Conservation (phyloP, 2,329 filamentous ascomycete species). For the Xylaria sp. region DNA sequence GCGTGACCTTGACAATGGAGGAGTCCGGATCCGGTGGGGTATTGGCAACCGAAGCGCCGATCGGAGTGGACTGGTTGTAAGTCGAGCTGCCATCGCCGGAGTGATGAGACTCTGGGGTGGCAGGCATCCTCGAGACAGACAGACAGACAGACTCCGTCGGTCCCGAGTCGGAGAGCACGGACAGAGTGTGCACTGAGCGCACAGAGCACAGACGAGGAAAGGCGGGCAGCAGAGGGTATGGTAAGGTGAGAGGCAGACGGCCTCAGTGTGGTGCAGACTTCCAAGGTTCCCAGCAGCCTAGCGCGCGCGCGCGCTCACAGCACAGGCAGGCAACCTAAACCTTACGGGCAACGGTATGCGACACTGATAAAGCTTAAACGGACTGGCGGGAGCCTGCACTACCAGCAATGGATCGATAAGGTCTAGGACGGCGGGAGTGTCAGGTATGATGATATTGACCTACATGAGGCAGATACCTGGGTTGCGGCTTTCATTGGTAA, state of each 20-base stretch:
- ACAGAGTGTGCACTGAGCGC: background rate
- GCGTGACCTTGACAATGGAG: constrained; percentile 64
- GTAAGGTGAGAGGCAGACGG: too few relatives aligned
- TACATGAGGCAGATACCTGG: constrained; percentile 25
- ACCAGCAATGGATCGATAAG: constrained; percentile 17
- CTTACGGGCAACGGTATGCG: constrained; percentile 23
- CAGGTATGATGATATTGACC: constrained; percentile 32
- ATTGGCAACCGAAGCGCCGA: constrained; percentile 46
- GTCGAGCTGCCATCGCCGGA: constrained; percentile 45
- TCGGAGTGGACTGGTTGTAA: constrained; percentile 46
- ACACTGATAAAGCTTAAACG: constrained; percentile 42
- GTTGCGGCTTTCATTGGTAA: constrained; percentile 15
- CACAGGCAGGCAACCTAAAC: background rate
- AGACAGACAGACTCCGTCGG: constrained; percentile 31
- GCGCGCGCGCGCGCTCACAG: constrained; percentile 20
- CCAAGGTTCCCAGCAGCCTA: constrained; percentile 6
- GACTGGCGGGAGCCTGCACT: constrained; percentile 30
- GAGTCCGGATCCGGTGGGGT: constrained; percentile 53
- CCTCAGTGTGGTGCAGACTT: background rate
- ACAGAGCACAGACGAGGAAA: background rate
- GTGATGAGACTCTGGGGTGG: constrained; percentile 49
- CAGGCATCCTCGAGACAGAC: constrained; percentile 44
- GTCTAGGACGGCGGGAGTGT: background rate
- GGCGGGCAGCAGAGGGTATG: constrained; percentile 8
- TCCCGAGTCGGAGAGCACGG: constrained; percentile 37